Evolutionary conservation across 345 rosid genomes (phyloP).

Genomic region (Barbarea vulgaris): DNA sequence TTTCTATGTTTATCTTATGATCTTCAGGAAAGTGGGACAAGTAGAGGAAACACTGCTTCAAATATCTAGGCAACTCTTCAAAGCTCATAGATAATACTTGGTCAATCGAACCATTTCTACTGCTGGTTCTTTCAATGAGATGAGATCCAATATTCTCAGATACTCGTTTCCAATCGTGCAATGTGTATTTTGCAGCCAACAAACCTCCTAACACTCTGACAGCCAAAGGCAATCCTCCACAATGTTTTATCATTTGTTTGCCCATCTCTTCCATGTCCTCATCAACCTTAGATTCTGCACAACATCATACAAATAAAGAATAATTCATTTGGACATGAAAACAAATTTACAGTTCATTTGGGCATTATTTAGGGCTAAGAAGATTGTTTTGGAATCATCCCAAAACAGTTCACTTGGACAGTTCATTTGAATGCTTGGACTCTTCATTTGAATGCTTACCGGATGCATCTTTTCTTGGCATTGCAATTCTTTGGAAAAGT

Average conservation of each 20-base stretch:
- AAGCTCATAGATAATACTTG: slow-evolving; percentile 16
- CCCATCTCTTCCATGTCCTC: too few relatives aligned
- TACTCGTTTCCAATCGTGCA: not conserved
- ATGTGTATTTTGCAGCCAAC: not conserved
- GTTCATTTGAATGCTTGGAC: too few relatives aligned
- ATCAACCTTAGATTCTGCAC: not conserved
- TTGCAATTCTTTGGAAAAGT: too few relatives aligned
- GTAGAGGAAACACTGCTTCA: slow-evolving; percentile 31
- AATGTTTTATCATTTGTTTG: slow-evolving; percentile 1
- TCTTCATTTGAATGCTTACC: slow-evolving; percentile 14
- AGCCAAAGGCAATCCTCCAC: too few relatives aligned
- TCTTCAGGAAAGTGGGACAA: slow-evolving; percentile 18
- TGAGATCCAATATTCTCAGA: too few relatives aligned
- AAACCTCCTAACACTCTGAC: too few relatives aligned
- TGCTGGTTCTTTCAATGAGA: not conserved
- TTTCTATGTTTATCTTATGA: slow-evolving; percentile 24
- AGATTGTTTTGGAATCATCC: not conserved
- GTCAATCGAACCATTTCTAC: not conserved
- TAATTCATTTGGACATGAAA: too few relatives aligned
- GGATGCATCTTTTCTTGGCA: too few relatives aligned
- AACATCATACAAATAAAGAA: too few relatives aligned
- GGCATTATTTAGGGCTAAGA: not conserved
- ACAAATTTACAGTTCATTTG: too few relatives aligned
- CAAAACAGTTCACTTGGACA: too few relatives aligned
- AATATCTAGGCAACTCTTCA: slow-evolving; percentile 3